Evolutionary conservation across 225 moss, liverwort and hornwort genomes (phyloP).

Genomic region (Asterella californica): DNA sequence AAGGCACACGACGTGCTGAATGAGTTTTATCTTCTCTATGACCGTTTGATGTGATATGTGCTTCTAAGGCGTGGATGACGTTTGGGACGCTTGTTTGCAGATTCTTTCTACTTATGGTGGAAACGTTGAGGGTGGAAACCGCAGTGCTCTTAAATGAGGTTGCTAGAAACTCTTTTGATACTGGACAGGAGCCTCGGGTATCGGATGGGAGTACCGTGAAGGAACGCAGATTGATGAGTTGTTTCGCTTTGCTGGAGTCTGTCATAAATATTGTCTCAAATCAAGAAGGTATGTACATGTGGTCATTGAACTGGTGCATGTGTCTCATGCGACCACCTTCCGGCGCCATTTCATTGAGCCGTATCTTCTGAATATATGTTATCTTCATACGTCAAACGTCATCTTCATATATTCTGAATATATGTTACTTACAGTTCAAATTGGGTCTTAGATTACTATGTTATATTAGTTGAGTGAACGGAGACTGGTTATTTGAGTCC

Average conservation of each 20-base stretch:
- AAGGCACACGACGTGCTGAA: background rate
- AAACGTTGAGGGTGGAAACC: conserved; percentile 85
- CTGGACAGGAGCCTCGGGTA: conserved; percentile 56
- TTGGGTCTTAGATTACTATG: too few species aligned
- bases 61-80: background rate
- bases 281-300: conserved; percentile 55
- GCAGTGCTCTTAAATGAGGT: conserved; percentile 83
- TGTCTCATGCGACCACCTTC: background rate
- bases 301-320: background rate
- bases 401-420: too few species aligned
- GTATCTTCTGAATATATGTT: background rate
- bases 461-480: background rate
- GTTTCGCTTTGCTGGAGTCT: conserved; percentile 69
- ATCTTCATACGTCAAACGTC: too few species aligned
- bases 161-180: conserved; percentile 66
- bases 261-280: conserved; percentile 60
- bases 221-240: conserved; percentile 72
- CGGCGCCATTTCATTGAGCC: background rate
- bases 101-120: conserved; percentile 87
- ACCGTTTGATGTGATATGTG: background rate
- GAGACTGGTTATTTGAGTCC: background rate
- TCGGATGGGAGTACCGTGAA: conserved; percentile 55
- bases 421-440: too few species aligned
- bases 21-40: background rate
- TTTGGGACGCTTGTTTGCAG: conserved; percentile 33